Conservation (phyloP, 2,329 filamentous ascomycete species). For the Aspergillus brasiliensis region DNA sequence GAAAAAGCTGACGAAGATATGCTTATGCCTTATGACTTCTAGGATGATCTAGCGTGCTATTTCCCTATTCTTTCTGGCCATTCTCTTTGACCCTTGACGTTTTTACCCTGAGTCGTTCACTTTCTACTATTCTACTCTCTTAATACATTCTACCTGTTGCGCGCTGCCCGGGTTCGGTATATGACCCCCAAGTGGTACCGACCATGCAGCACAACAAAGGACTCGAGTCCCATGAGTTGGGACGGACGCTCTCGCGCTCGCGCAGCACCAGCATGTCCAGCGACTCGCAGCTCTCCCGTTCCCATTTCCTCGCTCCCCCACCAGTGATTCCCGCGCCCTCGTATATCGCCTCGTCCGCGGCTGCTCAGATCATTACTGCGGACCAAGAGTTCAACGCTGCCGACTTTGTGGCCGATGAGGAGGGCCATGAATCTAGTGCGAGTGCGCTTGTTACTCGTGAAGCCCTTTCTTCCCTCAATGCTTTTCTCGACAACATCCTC, state of each 20-base stretch:
- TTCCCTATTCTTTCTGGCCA: neutral
- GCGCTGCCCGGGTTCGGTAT: neutral
- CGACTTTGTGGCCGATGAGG: slow-evolving; percentile 69
- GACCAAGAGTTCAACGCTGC: slow-evolving; percentile 76
- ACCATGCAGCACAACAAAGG: slow-evolving; percentile 36
- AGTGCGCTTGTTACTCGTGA: slow-evolving; percentile 71
- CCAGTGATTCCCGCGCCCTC: slow-evolving; percentile 74
- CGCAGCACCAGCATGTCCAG: slow-evolving; percentile 45
- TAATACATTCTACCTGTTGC: neutral
- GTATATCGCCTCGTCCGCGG: slow-evolving; percentile 85
- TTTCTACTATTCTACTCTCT: neutral
- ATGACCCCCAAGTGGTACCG: slow-evolving; percentile 14
- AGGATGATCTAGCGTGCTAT: slow-evolving; percentile 11
- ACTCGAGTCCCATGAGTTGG: slow-evolving; percentile 34
- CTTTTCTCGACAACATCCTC: slow-evolving; percentile 88
- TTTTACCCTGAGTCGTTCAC: neutral
- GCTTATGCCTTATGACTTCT: neutral
- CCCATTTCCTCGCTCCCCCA: slow-evolving; percentile 64
- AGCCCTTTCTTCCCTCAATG: slow-evolving; percentile 79
- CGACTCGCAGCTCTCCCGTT: slow-evolving; percentile 36
- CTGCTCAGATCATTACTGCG: slow-evolving; percentile 87
- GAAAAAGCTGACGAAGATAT: slow-evolving; percentile 12
- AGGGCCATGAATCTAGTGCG: slow-evolving; percentile 65
- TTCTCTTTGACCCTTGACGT: neutral
- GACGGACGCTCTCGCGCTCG: slow-evolving; percentile 33